Base-by-base conservation (phyloP, 2,329 filamentous ascomycete species). In the Xylaria digitata region DNA sequence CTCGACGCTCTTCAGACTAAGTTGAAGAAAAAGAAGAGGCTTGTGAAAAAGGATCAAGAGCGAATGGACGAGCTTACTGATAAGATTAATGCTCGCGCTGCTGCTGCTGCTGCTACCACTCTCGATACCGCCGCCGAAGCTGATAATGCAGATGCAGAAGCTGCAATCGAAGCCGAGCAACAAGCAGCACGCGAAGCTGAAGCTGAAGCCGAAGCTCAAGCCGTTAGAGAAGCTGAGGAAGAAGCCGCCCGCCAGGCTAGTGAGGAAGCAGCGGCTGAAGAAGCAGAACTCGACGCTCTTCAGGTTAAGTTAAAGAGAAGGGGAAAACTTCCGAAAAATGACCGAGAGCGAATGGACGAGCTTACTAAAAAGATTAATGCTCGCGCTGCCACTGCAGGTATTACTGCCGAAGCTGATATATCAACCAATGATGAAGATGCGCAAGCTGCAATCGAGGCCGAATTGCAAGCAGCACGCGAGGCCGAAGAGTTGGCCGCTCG, bases 351-450 rank as follows among this genome's bases (percentile, higher is more conserved):
- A 15, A 11, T 70, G 2, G 66, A 69, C 13, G 68, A 70, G 46
- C 66, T 70, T 49, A 64, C 54, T 6, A 48, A 52, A 26, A 65
- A 21, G 30, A 61, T 59, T 15, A 50, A 62, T 23, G 63, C 65
- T 63, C 68, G 67, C 53, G 55, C 55, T 21, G 50, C 61, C 43
- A 70, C 72, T 40, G 71, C 75, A 43, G 72, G 70, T 34, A 70
- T 75, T 59, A 70, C 64, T 26, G 72, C 76, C 58, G 75, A 75
- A 6, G 77, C 77, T 54, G 40, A 61, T 46, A 26, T 32, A 23
- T 43, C 15, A 21, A 55, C 32, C 6, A 43, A 57, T 6, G 19
- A 66, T 34, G 26, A 67, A 77, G 61, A 54, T 34, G 73, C 74
- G 48, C 71, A 72, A 57, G 69, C 73, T 15, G 69, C 68, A 19